Base-by-base conservation (phyloP, 345 rosid species). In the Linum lewisii region DNA sequence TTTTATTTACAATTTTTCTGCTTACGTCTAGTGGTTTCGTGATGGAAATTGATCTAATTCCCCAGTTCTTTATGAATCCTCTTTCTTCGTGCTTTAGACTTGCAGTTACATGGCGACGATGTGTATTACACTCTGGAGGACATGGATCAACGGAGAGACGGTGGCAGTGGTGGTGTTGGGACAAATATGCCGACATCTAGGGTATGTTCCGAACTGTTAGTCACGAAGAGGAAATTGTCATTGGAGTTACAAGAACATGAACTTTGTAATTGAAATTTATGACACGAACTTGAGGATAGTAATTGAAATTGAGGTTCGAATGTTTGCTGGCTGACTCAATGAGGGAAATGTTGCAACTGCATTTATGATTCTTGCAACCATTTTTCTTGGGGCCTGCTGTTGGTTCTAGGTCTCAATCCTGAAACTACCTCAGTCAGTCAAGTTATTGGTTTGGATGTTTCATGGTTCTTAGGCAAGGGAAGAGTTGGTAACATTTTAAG, bases 41-140 rank as follows among this genome's bases (percentile, higher is more conserved):
- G 34, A 20, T 18, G 32, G 14, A 16, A 25, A 22, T 60, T 45
- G 6, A n/a, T 24, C 36, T 24, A n/a, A 13, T 23, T 14, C 44
- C 23, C 24, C n/a, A 22, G 15, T 56, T 4, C 34, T 4, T 29
- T 29, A 21, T 25, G 34, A 14, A 22, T 23, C 66, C 20, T 24
- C 16, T 23, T 11, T n/a, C 61, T 57, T 2, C 51, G 11, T 24
- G 19, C 51, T 24, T 70, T 67, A 92, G 95, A 86, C 78, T 83
- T 88, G 74, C 89, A 83, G 76, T 67, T 92, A 63, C 93, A 92
- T 63, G 97, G 87, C 18, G 95, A 84, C 42, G 97, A 92, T 65
- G 76, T 88, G 9, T 92, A 88, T 75, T 83, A 77, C 69, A 83
- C 95, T 0, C 60, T 88, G 1, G 98, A 88, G 51, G 93, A 88